Percentiles rank a stretch among this genome's conserved stretches.
Evolutionary conservation across 345 rosid genomes (phyloP).

Genomic region (Populus deltoides): DNA sequence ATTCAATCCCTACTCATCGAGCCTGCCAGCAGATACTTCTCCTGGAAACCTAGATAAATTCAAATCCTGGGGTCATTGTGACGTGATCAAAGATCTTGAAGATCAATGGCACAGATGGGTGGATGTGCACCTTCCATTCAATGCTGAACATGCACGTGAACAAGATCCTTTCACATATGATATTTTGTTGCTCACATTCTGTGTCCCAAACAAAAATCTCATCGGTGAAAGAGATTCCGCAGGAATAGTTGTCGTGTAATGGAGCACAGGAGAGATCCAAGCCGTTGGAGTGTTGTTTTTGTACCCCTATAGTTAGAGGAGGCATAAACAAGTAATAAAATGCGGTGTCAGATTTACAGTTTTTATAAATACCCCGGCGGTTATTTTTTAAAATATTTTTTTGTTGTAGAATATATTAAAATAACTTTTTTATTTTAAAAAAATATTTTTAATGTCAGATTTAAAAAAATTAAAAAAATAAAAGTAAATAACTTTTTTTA

Average conservation of each 20-base stretch:
- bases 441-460: no score
- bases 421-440: no score
- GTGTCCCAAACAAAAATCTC: neutral
- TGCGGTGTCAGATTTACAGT: no score
- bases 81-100: neutral
- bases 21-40: neutral
- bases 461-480: no score
- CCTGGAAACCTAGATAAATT: no score
- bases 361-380: no score
- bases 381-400: no score
- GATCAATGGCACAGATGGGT: neutral
- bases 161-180: neutral
- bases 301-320: neutral
- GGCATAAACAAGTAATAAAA: neutral
- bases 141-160: neutral
- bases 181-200: neutral
- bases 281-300: neutral
- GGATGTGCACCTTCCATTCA: neutral
- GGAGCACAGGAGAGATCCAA: neutral
- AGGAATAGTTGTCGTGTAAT: slow-evolving; percentile 16
- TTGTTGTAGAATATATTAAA: no score
- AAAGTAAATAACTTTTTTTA: no score
- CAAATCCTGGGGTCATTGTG: neutral
- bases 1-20: neutral
- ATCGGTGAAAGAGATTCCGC: neutral